Conservation (phyloP, 2,329 filamentous ascomycete species). For the Colletotrichum cuscutae region DNA sequence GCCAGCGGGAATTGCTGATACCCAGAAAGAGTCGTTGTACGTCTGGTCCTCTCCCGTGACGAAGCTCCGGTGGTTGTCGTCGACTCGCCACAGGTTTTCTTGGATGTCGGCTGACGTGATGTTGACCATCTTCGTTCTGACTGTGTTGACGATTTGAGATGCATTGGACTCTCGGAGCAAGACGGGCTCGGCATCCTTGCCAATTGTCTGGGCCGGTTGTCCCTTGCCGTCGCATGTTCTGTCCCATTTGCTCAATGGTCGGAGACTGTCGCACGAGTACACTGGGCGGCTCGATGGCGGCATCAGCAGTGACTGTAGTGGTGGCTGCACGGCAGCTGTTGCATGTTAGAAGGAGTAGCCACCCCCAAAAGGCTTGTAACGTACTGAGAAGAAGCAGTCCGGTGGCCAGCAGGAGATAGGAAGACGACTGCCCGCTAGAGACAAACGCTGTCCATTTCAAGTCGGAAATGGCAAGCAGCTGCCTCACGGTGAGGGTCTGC, state of each 20-base stretch:
- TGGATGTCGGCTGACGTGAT: conserved; percentile 29
- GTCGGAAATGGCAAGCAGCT: conserved; percentile 31
- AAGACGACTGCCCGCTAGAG: conserved; percentile 10
- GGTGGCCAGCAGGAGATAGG: conserved; percentile 23
- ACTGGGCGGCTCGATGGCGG: conserved; percentile 16
- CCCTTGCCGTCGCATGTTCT: neutral
- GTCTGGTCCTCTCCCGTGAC: conserved; percentile 12
- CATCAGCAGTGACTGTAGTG: conserved; percentile 30
- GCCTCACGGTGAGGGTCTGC: conserved; percentile 28
- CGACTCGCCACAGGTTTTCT: conserved; percentile 27
- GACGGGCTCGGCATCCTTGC: conserved; percentile 25
- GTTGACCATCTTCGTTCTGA: conserved; percentile 18
- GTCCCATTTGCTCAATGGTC: conserved; percentile 25
- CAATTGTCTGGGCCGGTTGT: conserved; percentile 4
- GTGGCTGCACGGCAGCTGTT: conserved; percentile 19
- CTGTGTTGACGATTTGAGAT: neutral
- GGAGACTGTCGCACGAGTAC: conserved; percentile 23
- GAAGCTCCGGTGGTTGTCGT: conserved; percentile 25
- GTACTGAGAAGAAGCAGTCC: conserved; percentile 19
- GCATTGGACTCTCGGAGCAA: conserved; percentile 11
- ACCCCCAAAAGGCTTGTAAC: neutral
- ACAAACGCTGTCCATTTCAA: conserved; percentile 29
- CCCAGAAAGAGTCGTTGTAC: conserved; percentile 31
- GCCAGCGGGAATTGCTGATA: conserved; percentile 23
- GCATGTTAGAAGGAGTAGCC: neutral